Base-by-base conservation (phyloP, 108 stramenopile species). In the Nitzschia sp. region DNA sequence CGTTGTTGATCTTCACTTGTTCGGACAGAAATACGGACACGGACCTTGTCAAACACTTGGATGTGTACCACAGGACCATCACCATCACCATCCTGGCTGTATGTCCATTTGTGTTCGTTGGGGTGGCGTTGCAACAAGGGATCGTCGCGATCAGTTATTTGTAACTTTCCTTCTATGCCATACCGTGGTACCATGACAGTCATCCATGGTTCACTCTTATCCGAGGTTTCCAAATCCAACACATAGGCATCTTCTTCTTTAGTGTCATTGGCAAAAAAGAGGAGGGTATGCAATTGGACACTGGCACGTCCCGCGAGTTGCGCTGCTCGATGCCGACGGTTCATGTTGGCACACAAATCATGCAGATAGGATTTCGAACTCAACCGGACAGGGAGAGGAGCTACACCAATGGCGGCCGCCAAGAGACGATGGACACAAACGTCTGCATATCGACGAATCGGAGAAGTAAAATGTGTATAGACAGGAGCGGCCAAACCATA, bases 401-500 rank as follows among this genome's bases (percentile, higher is more conserved):
- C 86, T 19, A 97, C 85, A 17, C 89, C 88, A 26, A 98, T 94
- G 11, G 97, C 91, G 0, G 97, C 97, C 6, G 97, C 96, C 8
- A 99, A 71, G 9, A 99, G 78, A 3, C 99, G 92, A 79, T 99
- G 99, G 20, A 99, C 98, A 58, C 98, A 92, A 8, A 99, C 90
- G 82, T 99, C 99, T 0, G 98, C 96, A 77, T 99, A 99, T 37
- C 70, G 34, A 25, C 99, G 97, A 67, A 99, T 99, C 21, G 99
- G 99, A 9, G 93, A 95, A 8, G 99, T 99, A 75, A 99, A 99
- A 70, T 99, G 99, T 0, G 98, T 99, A 77, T 99, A 99, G 10
- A 98, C 92, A 3, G 97, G 96, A n/a, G 97, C 95, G 8, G 97
- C 99, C 1, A 99, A 88, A 53, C 99, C 99, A 67, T 98, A 99